phyloP scores from a whole-genome alignment of 768 basidiomycete species.

The Lenzites betulinus region DNA sequence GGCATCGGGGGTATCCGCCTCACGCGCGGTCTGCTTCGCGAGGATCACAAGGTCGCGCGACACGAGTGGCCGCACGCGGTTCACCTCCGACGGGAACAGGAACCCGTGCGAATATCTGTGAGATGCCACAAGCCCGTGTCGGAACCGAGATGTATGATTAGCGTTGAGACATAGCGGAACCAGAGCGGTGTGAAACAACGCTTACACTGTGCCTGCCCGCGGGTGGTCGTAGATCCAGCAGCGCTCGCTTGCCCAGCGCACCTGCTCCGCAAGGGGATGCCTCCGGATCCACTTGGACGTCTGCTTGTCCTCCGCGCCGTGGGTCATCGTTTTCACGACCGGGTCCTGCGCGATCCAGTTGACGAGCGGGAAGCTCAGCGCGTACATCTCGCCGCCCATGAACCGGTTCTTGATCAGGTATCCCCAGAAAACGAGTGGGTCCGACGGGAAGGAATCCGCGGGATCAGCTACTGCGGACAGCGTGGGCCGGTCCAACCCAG shows the following conservation, averaged over 20 bases:
- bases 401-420: conserved; percentile 90
- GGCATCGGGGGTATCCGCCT: conserved; percentile 22
- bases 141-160: not conserved
- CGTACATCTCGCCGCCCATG: conserved; percentile 96
- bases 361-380: conserved; percentile 84
- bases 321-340: conserved; percentile 61
- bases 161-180: not conserved
- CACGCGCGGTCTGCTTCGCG: conserved; percentile 18
- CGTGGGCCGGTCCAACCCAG: conserved; percentile 6
- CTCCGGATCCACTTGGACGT: conserved; percentile 89
- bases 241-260: conserved; percentile 89
- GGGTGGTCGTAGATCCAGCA: conserved; percentile 99
- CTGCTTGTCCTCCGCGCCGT: conserved; percentile 92
- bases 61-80: conserved; percentile 62
- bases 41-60: conserved; percentile 49
- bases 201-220: conserved; percentile 88
- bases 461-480: conserved; percentile 14
- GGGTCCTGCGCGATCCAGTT: conserved; percentile 83
- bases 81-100: conserved; percentile 87
- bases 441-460: conserved; percentile 31
- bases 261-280: conserved; percentile 75
- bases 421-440: conserved; percentile 85
- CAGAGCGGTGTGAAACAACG: conserved; percentile 19
- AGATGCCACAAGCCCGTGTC: conserved; percentile 6
- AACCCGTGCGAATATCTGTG: conserved; percentile 91